These are phyloP conservation scores for Pythium guiyangense DNA, from an alignment of 352 stramenopile genomes.

Conservation along the genomic window DNA sequence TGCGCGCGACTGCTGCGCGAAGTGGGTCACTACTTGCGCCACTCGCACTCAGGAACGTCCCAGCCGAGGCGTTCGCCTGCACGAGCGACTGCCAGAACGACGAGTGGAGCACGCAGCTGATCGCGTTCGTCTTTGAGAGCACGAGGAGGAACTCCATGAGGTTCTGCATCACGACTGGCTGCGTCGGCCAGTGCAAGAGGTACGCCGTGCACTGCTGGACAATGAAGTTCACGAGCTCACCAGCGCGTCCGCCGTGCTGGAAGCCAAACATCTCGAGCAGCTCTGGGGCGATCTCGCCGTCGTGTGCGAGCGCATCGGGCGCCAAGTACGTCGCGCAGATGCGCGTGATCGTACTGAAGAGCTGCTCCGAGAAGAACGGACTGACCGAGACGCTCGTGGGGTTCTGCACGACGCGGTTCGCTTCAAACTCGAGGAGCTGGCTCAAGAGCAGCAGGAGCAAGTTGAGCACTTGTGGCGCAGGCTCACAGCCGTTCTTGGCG, in stretches of 20 bases:
- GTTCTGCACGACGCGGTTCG: slow-evolving; percentile 46
- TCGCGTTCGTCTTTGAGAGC: slow-evolving; percentile 59
- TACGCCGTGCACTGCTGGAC: slow-evolving; percentile 66
- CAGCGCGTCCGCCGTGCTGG: slow-evolving; percentile 40
- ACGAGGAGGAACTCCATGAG: slow-evolving; percentile 73
- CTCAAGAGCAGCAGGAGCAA: slow-evolving; percentile 68
- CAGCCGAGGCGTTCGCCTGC: slow-evolving; percentile 61
- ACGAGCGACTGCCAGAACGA: slow-evolving; percentile 72
- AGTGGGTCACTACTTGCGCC: too few relatives aligned
- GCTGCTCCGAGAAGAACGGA: slow-evolving; percentile 76
- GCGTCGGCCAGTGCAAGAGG: slow-evolving; percentile 75
- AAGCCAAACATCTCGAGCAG: slow-evolving; percentile 65
- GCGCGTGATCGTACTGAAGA: slow-evolving; percentile 67
- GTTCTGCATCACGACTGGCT: slow-evolving; percentile 81
- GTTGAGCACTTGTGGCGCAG: slow-evolving; percentile 41
- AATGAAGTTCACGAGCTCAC: slow-evolving; percentile 66
- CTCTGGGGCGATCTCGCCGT: slow-evolving; percentile 31
- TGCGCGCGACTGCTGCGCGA: slow-evolving; percentile 42
- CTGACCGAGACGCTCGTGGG: slow-evolving; percentile 55
- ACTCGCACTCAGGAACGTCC: slow-evolving; percentile 35
- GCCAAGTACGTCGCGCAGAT: slow-evolving; percentile 73
- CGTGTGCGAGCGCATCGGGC: slow-evolving; percentile 38
- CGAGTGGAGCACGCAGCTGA: slow-evolving; percentile 44
- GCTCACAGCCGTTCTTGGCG: not conserved
- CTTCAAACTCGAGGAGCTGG: slow-evolving; percentile 67